Conservation (phyloP, 345 rosid genomes). For the Adansonia digitata region DNA sequence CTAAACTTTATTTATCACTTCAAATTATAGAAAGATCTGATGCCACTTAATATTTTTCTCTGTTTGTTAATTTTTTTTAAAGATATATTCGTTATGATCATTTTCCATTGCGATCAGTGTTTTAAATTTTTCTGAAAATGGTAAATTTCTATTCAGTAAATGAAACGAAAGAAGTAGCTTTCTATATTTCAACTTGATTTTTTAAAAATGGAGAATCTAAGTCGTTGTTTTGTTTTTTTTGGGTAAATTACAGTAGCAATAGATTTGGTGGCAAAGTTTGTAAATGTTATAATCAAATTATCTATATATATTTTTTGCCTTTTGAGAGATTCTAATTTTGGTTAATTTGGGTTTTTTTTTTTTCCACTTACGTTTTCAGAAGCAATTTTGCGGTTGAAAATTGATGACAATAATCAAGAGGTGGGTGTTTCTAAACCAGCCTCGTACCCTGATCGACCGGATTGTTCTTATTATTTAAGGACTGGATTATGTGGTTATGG, state of each 20-base stretch:
- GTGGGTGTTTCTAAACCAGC: background rate
- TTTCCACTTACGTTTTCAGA: slow-evolving; percentile 27
- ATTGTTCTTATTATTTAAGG: slow-evolving; percentile 60
- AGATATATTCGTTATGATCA: background rate
- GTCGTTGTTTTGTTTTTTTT: background rate
- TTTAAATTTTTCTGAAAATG: background rate
- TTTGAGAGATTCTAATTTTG: slow-evolving; percentile 13
- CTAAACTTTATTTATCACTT: background rate
- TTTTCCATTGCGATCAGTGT: background rate
- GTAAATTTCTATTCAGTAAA: background rate
- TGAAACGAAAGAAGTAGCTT: background rate
- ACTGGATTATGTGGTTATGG: slow-evolving; percentile 75
- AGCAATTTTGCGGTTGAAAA: slow-evolving; percentile 46
- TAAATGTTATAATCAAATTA: no score
- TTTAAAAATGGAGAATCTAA: slow-evolving; percentile 23
- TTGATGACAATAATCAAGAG: slow-evolving; percentile 43
- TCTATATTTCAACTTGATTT: background rate
- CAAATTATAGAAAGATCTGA: slow-evolving; percentile 4
- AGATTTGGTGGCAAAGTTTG: background rate
- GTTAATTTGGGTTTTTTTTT: slow-evolving; percentile 11
- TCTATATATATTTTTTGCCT: background rate
- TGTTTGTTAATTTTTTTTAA: background rate
- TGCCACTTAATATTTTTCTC: background rate
- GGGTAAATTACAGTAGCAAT: background rate
- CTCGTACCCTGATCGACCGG: slow-evolving; percentile 61